phyloP scores from a whole-genome alignment of 495 filamentous ascomycete genomes.

The Talaromyces trachyspermus region DNA sequence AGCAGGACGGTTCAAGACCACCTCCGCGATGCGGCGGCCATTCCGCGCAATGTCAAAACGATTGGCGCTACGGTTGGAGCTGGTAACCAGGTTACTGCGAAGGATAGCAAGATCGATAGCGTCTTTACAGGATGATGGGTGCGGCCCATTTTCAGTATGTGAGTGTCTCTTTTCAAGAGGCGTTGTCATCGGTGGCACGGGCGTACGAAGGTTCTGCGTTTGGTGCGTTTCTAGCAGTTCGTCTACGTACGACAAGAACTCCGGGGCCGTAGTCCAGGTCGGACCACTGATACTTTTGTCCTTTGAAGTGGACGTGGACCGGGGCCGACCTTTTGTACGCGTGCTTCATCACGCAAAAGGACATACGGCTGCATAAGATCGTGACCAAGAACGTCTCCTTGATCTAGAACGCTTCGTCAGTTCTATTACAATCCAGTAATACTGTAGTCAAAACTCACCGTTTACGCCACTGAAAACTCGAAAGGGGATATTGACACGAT shows the following conservation, averaged over 20 bases:
- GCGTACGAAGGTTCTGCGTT: slow-evolving; percentile 43
- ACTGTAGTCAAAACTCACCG: slow-evolving; percentile 29
- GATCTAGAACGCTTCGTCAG: slow-evolving; percentile 28
- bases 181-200: slow-evolving; percentile 57
- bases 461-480: slow-evolving; percentile 89
- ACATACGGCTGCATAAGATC: slow-evolving; percentile 93
- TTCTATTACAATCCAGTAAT: background rate
- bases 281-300: slow-evolving; percentile 32
- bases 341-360: slow-evolving; percentile 76
- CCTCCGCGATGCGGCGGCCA: slow-evolving; percentile 73
- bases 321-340: slow-evolving; percentile 30
- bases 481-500: slow-evolving; percentile 89
- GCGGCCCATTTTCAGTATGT: slow-evolving; percentile 5
- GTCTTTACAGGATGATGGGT: slow-evolving; percentile 64
- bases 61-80: slow-evolving; percentile 62
- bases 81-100: slow-evolving; percentile 56
- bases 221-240: slow-evolving; percentile 52
- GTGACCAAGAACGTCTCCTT: slow-evolving; percentile 65
- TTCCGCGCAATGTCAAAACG: slow-evolving; percentile 92
- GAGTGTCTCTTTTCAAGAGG: slow-evolving; percentile 46
- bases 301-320: slow-evolving; percentile 14
- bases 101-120: slow-evolving; percentile 88
- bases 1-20: slow-evolving; percentile 82
- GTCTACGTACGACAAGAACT: slow-evolving; percentile 73
- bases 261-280: slow-evolving; percentile 37